Percentiles rank a stretch among this genome's conserved stretches.
phyloP scores from a whole-genome alignment of 2,329 filamentous ascomycete species.

The Exophiala lecanii-corni region DNA sequence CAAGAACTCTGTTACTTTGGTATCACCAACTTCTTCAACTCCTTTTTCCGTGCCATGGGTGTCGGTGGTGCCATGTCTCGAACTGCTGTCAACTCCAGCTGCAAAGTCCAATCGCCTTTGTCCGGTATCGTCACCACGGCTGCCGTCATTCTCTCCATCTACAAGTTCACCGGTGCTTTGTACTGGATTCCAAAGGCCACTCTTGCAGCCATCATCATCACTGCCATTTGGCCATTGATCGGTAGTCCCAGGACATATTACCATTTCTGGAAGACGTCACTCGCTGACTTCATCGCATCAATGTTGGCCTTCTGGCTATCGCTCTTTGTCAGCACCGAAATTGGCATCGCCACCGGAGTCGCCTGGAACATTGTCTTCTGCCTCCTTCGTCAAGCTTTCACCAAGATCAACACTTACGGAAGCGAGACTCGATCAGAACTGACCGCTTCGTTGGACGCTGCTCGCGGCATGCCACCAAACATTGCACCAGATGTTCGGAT shows the following conservation, averaged over 20 bases:
- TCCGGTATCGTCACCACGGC: slow-evolving; percentile 58
- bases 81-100: slow-evolving; percentile 63
- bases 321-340: slow-evolving; percentile 56
- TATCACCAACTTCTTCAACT: slow-evolving; percentile 59
- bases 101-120: slow-evolving; percentile 57
- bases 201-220: slow-evolving; percentile 62
- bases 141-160: slow-evolving; percentile 59
- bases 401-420: slow-evolving; percentile 34
- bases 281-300: slow-evolving; percentile 60
- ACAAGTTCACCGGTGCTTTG: slow-evolving; percentile 55
- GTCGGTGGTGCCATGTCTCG: slow-evolving; percentile 63
- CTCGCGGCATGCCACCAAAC: slow-evolving; percentile 19
- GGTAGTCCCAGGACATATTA: slow-evolving; percentile 57
- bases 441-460: slow-evolving; percentile 26
- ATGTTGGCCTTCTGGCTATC: slow-evolving; percentile 63
- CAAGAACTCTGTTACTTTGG: slow-evolving; percentile 64
- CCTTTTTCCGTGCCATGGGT: slow-evolving; percentile 62
- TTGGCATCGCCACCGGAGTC: slow-evolving; percentile 56
- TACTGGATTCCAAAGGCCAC: slow-evolving; percentile 67
- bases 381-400: slow-evolving; percentile 56
- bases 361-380: slow-evolving; percentile 62
- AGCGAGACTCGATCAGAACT: slow-evolving; percentile 30
- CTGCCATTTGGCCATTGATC: slow-evolving; percentile 59
- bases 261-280: slow-evolving; percentile 59
- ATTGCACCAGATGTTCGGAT: slow-evolving; percentile 49